Evolutionary conservation across 1,139 yeast genomes (phyloP), one percentile per base, ranked within the genome.

Genomic region (Hyphopichia buzzinii): DNA sequence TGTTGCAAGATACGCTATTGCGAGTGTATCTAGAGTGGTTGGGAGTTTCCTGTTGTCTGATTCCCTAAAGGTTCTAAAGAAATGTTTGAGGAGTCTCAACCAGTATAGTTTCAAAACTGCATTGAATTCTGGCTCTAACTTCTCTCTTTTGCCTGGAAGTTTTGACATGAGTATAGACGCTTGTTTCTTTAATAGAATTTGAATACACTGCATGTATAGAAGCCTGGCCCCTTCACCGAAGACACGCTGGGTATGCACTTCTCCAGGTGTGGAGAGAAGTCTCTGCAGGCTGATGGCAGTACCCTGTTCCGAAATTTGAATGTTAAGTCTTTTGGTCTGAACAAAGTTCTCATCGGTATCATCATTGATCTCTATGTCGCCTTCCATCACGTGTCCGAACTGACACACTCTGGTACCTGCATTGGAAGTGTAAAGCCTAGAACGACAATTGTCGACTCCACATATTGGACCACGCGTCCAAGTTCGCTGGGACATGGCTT

Each of bases 361-460:
- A 50, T 84, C 90, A 44, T 84, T 83, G 48, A 78, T 71, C 55
- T 88, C 95, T 25, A 85, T 59, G 43, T 82, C 85, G 29, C 92
- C 90, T 45, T 84, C 92, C 59, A 78, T 77, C 14, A 89, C 88
- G 62, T 92, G 98, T 2, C 97, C 97, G 52, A 76, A 84, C 52
- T 86, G 90, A 55, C 98, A 92, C 16, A 88, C 81, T 39, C 81
- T 74, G 38, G 77, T 77, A 17, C 97, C 97, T 51, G 85, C 88
- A 8, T 78, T 66, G 25, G 75, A 61, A 35, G 84, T 72, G 77
- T 87, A 92, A 35, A 82, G 72, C 33, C 80, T 64, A 2, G 96
- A 85, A 4, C 84, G 78, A 62, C 98, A 92, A 65, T 92, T 90
- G 45, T 84, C 90, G 3, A 81, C 80, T 2, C 97, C 97, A 69